These are phyloP conservation scores for Zygotorulaspora florentina DNA, from an alignment of 805 yeast genomes.

Conservation along the genomic window DNA sequence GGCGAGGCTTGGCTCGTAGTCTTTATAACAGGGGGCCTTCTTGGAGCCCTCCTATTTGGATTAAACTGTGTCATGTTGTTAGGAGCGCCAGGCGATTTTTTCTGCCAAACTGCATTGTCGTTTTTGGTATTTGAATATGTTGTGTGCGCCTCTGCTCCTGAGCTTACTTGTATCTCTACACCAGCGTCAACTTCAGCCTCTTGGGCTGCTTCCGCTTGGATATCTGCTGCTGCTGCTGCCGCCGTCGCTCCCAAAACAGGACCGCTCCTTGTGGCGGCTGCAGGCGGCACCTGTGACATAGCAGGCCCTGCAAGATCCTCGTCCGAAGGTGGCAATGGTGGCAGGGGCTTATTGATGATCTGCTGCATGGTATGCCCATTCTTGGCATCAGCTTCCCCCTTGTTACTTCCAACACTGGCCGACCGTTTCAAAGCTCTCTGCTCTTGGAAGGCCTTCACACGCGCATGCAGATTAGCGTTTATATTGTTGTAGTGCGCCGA, in stretches of 20 bases:
- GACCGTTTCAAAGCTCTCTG: constrained; percentile 53
- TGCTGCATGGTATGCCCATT: constrained; percentile 25
- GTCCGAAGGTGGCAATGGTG: constrained; percentile 37
- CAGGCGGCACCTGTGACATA: background rate
- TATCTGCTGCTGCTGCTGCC: background rate
- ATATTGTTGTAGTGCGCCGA: constrained; percentile 38
- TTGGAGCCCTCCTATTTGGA: constrained; percentile 30
- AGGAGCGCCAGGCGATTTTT: constrained; percentile 3
- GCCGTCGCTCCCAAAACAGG: background rate
- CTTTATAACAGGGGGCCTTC: constrained; percentile 31
- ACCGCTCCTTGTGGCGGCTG: background rate
- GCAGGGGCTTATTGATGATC: constrained; percentile 39
- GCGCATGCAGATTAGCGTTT: constrained; percentile 79
- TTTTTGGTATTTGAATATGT: constrained; percentile 12
- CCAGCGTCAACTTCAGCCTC: constrained; percentile 8
- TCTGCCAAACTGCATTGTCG: constrained; percentile 35
- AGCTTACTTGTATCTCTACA: constrained; percentile 23
- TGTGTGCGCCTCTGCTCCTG: constrained; percentile 4
- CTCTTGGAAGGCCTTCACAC: constrained; percentile 82
- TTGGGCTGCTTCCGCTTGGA: background rate
- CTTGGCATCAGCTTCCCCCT: constrained; percentile 13
- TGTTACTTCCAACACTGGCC: constrained; percentile 30
- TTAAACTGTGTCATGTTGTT: constrained; percentile 16
- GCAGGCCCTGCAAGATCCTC: constrained; percentile 4
- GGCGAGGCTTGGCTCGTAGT: constrained; percentile 57